Evolutionary conservation across 768 basidiomycete species (phyloP).

Genomic region (Tylopilus vinaceipallidus): DNA sequence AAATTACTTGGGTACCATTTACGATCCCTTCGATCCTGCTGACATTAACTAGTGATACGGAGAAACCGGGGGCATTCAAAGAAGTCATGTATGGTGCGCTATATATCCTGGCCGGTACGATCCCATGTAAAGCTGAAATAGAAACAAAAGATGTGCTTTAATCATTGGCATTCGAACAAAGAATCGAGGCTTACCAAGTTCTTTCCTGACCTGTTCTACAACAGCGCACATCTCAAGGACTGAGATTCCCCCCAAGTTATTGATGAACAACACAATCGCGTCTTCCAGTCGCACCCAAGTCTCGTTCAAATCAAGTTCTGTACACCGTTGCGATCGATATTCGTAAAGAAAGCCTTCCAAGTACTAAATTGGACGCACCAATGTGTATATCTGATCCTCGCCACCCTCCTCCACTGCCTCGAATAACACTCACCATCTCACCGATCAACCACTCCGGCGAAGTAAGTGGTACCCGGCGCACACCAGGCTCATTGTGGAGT

Average conservation of each 20-base stretch:
- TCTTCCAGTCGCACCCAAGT: conserved; percentile 24
- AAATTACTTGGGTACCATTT: conserved; percentile 1
- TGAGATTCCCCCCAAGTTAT: conserved; percentile 54
- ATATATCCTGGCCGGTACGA: conserved; percentile 43
- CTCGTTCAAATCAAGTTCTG: conserved; percentile 6
- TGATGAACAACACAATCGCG: conserved; percentile 45
- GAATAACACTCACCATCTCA: conserved; percentile 29
- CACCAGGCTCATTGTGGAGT: conserved; percentile 55
- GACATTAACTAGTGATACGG: conserved; percentile 49
- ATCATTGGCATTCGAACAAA: background rate
- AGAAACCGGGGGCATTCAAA: conserved; percentile 60
- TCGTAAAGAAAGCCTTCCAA: background rate
- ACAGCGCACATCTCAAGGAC: conserved; percentile 53
- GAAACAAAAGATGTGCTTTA: background rate
- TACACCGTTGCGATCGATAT: background rate
- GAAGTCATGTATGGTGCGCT: conserved; percentile 56
- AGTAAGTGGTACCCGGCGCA: conserved; percentile 18
- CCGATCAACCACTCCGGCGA: conserved; percentile 27
- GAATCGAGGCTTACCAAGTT: conserved; percentile 38
- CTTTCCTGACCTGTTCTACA: conserved; percentile 40
- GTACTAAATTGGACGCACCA: background rate
- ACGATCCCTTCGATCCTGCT: conserved; percentile 25
- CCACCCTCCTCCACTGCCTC: conserved; percentile 14
- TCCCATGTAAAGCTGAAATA: conserved; percentile 30
- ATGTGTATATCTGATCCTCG: conserved; percentile 4